phyloP scores from a whole-genome alignment of 345 rosid species.

The Acer saccharum region DNA sequence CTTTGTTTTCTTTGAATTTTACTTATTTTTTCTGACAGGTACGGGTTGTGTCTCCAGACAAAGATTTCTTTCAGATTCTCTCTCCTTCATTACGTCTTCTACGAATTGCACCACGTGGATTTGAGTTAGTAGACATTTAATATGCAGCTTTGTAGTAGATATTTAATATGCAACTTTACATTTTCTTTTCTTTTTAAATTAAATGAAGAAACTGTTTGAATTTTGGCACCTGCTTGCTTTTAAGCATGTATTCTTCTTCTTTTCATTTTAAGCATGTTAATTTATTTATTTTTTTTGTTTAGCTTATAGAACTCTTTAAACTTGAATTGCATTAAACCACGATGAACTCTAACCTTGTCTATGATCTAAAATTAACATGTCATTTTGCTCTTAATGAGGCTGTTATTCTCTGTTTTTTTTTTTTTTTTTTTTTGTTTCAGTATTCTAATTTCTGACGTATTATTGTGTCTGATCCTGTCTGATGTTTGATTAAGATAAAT shows the following conservation, averaged over 20 bases:
- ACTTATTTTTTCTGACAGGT: constrained; percentile 49
- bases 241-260: neutral
- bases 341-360: too few species aligned
- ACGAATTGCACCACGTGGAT: constrained; percentile 88
- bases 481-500: too few species aligned
- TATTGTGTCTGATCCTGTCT: too few species aligned
- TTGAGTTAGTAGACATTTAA: constrained; percentile 60
- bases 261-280: too few species aligned
- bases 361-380: neutral
- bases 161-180: constrained; percentile 5
- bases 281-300: too few species aligned
- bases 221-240: neutral
- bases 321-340: too few species aligned
- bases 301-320: too few species aligned
- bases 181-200: neutral
- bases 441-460: too few species aligned
- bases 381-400: neutral
- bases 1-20: constrained; percentile 17
- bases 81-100: constrained; percentile 94
- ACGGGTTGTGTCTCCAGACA: constrained; percentile 96
- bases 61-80: constrained; percentile 96
- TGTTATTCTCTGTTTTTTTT: neutral
- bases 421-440: neutral
- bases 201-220: neutral
- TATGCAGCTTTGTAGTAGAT: neutral